Evolutionary conservation across 2,329 filamentous ascomycete genomes (phyloP), one percentile per base, ranked within the genome.

Genomic region (Arachnopeziza araneosa): DNA sequence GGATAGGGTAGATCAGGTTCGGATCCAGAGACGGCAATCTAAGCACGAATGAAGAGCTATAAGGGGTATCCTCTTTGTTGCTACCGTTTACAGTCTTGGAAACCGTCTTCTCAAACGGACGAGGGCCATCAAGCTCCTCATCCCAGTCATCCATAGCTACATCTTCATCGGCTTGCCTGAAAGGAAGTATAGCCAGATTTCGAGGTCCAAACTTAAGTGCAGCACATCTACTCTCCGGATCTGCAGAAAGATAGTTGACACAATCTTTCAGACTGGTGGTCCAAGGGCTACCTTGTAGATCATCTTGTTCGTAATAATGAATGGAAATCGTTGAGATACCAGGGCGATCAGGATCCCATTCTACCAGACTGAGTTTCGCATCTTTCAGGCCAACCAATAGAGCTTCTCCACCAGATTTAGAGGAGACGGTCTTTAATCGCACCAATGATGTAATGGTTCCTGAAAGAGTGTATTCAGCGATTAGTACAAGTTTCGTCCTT

Each of bases 221-320:
- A 32, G 93, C 95, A 76, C 96, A 99, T 77, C 93, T 84, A 76
- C 91, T 96, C 67, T 88, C 89, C 1, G 95, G 93, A 70, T 99
- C 95, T 61, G 93, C 90, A 55, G 88, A 89, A 69, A 99, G 79
- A 69, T 90, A 89, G 73, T 89, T 96, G 74, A 86, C 83, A 72
- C 88, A 91, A 64, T 89, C 84, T 72, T 84, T 85, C 69, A 96
- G 77, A 58, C 88, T 83, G 56, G 88, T 83, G 55, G 89, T 86
- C 88, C 92, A 97, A 0, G 93, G 93, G 64, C 85, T 89, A 57
- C 88, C 86, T 66, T 89, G 85, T 63, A 93, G 79, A 72, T 96
- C 93, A 71, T 97, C 93, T 73, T 95, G 90, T 75, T 99, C 95
- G 76, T 98, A 99, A 80, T 93, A 98, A 78, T 99, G 95, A 69